Evolutionary conservation across 805 yeast genomes (phyloP).

Genomic region (Candida germanica): DNA sequence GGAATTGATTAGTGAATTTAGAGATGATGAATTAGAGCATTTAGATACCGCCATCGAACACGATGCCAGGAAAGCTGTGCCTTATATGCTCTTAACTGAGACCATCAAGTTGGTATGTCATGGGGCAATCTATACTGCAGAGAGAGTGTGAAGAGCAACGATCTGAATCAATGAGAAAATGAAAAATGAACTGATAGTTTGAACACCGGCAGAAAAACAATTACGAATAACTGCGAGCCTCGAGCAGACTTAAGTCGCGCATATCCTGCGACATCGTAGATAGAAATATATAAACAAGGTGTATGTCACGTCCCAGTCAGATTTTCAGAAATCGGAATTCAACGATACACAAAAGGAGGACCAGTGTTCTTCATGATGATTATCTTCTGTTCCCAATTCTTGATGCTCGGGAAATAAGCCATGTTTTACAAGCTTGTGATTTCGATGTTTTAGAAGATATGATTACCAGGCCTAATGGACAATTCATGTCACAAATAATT

Average conservation of each 20-base stretch:
- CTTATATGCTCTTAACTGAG: conserved; percentile 86
- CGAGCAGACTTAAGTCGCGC: no score
- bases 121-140: conserved; percentile 91
- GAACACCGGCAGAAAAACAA: no score
- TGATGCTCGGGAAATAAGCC: conserved; percentile 56
- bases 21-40: conserved; percentile 96
- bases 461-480: conserved; percentile 54
- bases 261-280: no score
- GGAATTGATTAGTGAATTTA: conserved; percentile 63
- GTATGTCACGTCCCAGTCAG: conserved; percentile 31
- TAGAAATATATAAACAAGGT: conserved; percentile 10
- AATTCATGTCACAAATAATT: conserved; percentile 51
- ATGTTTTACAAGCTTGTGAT: conserved; percentile 59
- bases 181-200: no score
- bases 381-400: conserved; percentile 52
- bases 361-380: conserved; percentile 14
- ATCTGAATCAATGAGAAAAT: not conserved
- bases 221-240: no score
- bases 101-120: conserved; percentile 77
- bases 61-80: conserved; percentile 91
- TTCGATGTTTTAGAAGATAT: conserved; percentile 60
- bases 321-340: conserved; percentile 25
- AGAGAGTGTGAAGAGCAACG: conserved; percentile 50
- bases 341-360: conserved; percentile 18
- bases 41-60: conserved; percentile 88